Evolutionary conservation across 257 asterid genomes (phyloP), one percentile per base, ranked within the genome.

Genomic region (Avicennia marina): DNA sequence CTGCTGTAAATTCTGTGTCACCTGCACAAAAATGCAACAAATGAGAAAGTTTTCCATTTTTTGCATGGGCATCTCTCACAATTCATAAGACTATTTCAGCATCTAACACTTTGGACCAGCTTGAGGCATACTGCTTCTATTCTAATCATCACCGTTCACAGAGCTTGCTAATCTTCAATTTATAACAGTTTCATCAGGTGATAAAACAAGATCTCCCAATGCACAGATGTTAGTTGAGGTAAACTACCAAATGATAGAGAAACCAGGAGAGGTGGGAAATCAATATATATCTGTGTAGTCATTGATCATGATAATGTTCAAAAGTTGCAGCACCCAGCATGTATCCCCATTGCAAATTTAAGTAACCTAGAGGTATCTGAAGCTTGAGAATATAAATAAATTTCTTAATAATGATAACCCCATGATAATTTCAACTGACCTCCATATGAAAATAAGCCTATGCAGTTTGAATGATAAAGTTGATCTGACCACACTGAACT

Each of bases 391-490:
- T 12, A 16, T 13, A 11, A 44, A 43, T 19, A 53, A 34, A 22
- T 51, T n/a, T n/a, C n/a, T n/a, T n/a, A n/a, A n/a, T n/a, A 1
- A 70, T 50, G n/a, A 47, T 42, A 19, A 9, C 20, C 66, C 17
- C 36, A 0, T 53, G 47, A 60, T 19, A 65, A 46, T n/a, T 25
- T 41, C 55, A 54, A 72, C 82, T 66, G 27, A 87, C 94, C 90
- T 74, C 67, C 83, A 62, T 71, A 56, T 59, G 85, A 66, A 68
- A 75, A 68, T 75, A 87, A 69, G 70, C 90, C 93, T 15, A 38
- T 53, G 70, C 95, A 88, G 38, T 74, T 70, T 26, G 91, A 78
- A 66, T 43, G 64, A 52, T 66, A 29, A 1, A 4, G 49, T 40
- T 45, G 58, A 54, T 41, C 39, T 9, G 75, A 69, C 78, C 60